Evolutionary conservation across 495 filamentous ascomycete species (phyloP).

Genomic region (Collariella sp.): DNA sequence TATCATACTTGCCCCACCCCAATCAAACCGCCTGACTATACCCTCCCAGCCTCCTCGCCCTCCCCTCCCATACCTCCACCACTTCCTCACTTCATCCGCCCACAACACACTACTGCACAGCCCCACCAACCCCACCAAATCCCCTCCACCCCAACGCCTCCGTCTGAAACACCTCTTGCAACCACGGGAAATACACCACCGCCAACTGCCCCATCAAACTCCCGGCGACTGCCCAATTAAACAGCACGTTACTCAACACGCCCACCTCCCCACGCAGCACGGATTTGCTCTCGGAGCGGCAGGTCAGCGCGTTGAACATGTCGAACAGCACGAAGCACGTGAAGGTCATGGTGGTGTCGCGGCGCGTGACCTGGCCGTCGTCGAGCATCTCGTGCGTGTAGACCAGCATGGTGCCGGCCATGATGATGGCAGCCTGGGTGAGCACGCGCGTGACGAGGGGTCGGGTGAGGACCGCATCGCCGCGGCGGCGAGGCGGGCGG

Average conservation of each 20-base stretch:
- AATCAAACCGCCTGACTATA: conserved; percentile 46
- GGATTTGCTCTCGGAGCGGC: conserved; percentile 84
- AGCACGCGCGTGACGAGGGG: conserved; percentile 74
- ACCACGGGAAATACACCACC: conserved; percentile 87
- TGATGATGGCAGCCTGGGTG: conserved; percentile 81
- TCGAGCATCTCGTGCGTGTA: conserved; percentile 83
- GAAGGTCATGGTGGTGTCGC: conserved; percentile 99
- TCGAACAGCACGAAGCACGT: conserved; percentile 98
- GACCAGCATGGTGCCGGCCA: conserved; percentile 80
- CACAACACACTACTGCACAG: conserved; percentile 88
- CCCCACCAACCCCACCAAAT: conserved; percentile 60
- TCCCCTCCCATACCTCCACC: conserved; percentile 40
- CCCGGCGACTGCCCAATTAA: conserved; percentile 85
- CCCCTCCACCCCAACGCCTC: conserved; percentile 66
- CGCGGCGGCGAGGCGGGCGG: conserved; percentile 74
- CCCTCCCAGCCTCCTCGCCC: conserved; percentile 32
- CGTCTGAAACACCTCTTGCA: conserved; percentile 93
- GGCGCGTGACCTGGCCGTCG: conserved; percentile 72
- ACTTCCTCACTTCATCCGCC: conserved; percentile 89
- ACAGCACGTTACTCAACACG: conserved; percentile 79
- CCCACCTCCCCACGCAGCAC: conserved; percentile 77
- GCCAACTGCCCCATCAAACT: conserved; percentile 76
- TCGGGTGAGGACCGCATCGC: conserved; percentile 78
- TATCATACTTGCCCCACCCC: no score
- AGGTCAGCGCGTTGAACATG: conserved; percentile 96